These are phyloP conservation scores for Kazachstania bromeliacearum DNA, from an alignment of 805 yeast species.

Conservation along the genomic window DNA sequence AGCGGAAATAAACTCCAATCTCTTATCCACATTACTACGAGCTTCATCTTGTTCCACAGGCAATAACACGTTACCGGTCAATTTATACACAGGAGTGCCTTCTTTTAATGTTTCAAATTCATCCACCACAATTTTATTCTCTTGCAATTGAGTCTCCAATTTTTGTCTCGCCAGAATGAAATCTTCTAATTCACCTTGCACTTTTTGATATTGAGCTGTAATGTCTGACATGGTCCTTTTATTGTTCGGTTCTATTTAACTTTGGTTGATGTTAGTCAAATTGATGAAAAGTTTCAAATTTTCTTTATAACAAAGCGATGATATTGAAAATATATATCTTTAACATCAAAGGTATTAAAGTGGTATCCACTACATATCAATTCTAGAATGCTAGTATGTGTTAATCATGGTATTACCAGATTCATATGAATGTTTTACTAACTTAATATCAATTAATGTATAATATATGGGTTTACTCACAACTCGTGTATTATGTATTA, in stretches of 20 bases:
- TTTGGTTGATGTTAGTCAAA: too few relatives aligned
- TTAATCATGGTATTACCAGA: background rate
- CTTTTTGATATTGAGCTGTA: slow-evolving; percentile 29
- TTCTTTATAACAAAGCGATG: background rate
- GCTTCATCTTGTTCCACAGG: slow-evolving; percentile 88
- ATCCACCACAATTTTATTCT: slow-evolving; percentile 76
- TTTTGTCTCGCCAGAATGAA: slow-evolving; percentile 67
- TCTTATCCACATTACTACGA: slow-evolving; percentile 69
- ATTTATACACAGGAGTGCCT: slow-evolving; percentile 71
- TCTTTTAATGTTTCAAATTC: slow-evolving; percentile 64
- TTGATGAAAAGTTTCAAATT: too few relatives aligned
- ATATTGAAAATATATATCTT: background rate
- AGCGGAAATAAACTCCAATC: slow-evolving; percentile 74
- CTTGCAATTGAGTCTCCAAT: slow-evolving; percentile 90
- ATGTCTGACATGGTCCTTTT: background rate
- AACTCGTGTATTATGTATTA: too few relatives aligned
- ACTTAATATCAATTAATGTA: background rate
- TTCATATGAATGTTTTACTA: background rate
- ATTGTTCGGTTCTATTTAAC: background rate
- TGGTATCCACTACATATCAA: background rate
- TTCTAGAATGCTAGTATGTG: slow-evolving; percentile 1
- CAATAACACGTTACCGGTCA: slow-evolving; percentile 84
- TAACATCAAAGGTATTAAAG: background rate
- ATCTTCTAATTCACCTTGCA: slow-evolving; percentile 41
- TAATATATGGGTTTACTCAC: too few relatives aligned